phyloP scores from a whole-genome alignment of 2,329 filamentous ascomycete species.

The Magnaporthiopsis incrustans region DNA sequence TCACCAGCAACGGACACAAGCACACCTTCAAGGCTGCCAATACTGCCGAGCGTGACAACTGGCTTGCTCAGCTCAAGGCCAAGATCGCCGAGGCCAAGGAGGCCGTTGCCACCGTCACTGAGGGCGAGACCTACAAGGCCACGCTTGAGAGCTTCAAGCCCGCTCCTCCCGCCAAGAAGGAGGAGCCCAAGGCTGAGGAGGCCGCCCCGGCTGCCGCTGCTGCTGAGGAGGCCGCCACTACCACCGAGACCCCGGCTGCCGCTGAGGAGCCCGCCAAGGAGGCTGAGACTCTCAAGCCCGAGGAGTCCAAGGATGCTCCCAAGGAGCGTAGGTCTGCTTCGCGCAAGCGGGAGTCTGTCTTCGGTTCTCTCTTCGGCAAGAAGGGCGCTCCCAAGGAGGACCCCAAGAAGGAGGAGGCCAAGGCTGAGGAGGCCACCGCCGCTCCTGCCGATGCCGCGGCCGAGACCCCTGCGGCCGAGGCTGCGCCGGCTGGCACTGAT shows the following conservation, averaged over 20 bases:
- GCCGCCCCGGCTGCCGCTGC: conserved; percentile 18
- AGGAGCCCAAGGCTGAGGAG: conserved; percentile 27
- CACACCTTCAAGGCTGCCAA: conserved; percentile 82
- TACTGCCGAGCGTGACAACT: conserved; percentile 78
- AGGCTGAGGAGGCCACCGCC: conserved; percentile 26
- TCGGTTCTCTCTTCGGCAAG: conserved; percentile 48
- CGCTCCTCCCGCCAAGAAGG: conserved; percentile 29
- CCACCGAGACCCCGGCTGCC: conserved; percentile 23
- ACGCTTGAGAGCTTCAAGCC: conserved; percentile 64
- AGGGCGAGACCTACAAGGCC: conserved; percentile 82
- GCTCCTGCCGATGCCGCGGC: conserved; percentile 23
- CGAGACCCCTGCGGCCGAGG: conserved; percentile 26
- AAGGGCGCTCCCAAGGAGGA: conserved; percentile 42
- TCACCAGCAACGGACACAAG: conserved; percentile 82
- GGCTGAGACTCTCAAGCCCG: conserved; percentile 23
- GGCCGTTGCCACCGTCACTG: conserved; percentile 61
- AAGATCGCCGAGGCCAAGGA: conserved; percentile 83
- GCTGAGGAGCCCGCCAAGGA: conserved; percentile 20
- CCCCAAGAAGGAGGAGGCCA: conserved; percentile 20
- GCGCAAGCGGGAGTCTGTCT: conserved; percentile 59
- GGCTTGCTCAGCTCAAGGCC: conserved; percentile 76
- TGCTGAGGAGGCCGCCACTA: conserved; percentile 18
- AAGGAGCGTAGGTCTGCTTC: conserved; percentile 53
- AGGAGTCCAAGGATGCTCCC: conserved; percentile 45
- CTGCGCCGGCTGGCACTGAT: conserved; percentile 28